Evolutionary conservation across 2,329 filamentous ascomycete genomes (phyloP).

Genomic region (Hawksworthiomyces lignivorus): DNA sequence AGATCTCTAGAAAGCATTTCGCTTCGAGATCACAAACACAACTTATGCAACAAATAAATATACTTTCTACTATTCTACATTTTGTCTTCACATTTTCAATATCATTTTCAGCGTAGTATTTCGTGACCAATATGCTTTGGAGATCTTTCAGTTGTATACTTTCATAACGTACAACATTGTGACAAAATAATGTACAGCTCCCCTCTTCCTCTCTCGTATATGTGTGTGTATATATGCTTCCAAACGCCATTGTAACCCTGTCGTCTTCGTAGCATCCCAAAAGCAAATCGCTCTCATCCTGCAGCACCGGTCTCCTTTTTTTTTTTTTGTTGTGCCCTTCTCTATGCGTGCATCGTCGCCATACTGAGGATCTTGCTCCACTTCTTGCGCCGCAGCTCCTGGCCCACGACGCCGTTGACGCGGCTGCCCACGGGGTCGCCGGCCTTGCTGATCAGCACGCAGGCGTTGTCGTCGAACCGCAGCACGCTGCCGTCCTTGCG

Average conservation of each 20-base stretch:
- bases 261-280: not conserved
- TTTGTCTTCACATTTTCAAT: too few relatives aligned
- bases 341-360: conserved; percentile 62
- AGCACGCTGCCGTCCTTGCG: conserved; percentile 83
- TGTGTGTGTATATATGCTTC: not conserved
- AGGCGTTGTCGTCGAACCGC: conserved; percentile 95
- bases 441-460: conserved; percentile 92
- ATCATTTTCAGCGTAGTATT: too few relatives aligned
- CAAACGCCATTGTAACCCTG: not conserved
- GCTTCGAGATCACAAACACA: too few relatives aligned
- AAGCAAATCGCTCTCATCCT: not conserved
- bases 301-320: not conserved
- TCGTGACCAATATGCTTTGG: too few relatives aligned
- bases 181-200: too few relatives aligned
- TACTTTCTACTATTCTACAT: too few relatives aligned
- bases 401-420: conserved; percentile 84
- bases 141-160: too few relatives aligned
- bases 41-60: too few relatives aligned
- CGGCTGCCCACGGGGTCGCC: conserved; percentile 92
- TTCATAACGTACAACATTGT: too few relatives aligned
- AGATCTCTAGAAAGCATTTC: too few relatives aligned
- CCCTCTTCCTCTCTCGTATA: not conserved
- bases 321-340: not conserved
- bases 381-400: conserved; percentile 82
- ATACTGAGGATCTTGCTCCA: conserved; percentile 98